phyloP scores from a whole-genome alignment of 208 protist genomes.

The Wallacemonas sp. region DNA sequence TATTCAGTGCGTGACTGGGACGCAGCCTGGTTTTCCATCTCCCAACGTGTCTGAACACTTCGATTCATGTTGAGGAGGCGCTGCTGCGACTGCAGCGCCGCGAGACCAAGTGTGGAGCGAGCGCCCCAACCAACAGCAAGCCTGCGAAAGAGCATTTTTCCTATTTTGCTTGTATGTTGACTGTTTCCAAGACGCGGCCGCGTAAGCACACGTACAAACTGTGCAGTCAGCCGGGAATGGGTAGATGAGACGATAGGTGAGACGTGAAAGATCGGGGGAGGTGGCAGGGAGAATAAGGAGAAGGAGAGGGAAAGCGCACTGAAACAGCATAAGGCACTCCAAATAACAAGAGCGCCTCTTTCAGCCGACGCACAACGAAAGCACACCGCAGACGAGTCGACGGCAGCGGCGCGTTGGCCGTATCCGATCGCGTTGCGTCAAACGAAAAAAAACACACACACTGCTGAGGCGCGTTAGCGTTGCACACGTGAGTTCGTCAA shows the following conservation, averaged over 20 bases:
- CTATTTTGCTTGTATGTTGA: not conserved
- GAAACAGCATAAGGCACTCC: too few species aligned
- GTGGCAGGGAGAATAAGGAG: too few species aligned
- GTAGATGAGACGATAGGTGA: too few species aligned
- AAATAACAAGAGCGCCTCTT: too few species aligned
- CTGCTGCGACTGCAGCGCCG: conserved; percentile 13
- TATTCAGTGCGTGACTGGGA: conserved; percentile 87
- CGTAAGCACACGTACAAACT: not conserved
- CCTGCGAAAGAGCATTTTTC: conserved; percentile 20
- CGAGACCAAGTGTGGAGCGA: not conserved
- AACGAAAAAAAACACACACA: not conserved
- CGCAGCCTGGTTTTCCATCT: conserved; percentile 62
- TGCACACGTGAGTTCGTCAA: too few species aligned
- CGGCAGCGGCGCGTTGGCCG: too few species aligned
- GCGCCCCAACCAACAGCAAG: not conserved
- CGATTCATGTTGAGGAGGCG: conserved; percentile 84
- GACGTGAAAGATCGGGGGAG: too few species aligned
- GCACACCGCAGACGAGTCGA: too few species aligned
- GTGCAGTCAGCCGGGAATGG: not conserved
- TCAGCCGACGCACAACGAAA: too few species aligned
- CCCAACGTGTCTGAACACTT: conserved; percentile 82
- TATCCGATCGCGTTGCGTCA: not conserved
- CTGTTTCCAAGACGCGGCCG: too few species aligned
- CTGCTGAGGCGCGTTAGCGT: not conserved
- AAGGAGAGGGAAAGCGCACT: too few species aligned